Evolutionary conservation across 1,284 basidiomycete species (phyloP).

Genomic region (Pseudozyma hubeiensis): DNA sequence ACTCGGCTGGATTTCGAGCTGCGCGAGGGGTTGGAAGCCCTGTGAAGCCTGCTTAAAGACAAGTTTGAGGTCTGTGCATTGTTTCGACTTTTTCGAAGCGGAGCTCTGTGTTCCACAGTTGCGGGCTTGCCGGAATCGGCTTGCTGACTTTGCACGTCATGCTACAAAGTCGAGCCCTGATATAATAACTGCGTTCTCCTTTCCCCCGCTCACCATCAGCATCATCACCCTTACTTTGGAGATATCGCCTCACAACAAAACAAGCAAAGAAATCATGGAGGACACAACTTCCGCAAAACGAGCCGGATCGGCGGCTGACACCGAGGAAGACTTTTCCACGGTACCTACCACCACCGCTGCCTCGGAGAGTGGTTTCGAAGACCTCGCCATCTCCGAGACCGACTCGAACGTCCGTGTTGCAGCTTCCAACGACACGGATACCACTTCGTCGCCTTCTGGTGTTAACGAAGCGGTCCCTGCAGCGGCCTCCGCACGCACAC

Average conservation of each 20-base stretch:
- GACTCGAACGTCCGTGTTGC: slow-evolving; percentile 40
- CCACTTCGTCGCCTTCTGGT: too few relatives aligned
- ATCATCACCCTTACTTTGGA: not conserved
- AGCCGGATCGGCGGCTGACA: slow-evolving; percentile 42
- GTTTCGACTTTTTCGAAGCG: not conserved
- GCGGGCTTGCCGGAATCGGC: not conserved
- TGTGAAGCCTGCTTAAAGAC: not conserved
- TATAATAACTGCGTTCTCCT: not conserved
- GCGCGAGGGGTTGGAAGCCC: too few relatives aligned
- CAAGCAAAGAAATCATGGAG: slow-evolving; percentile 16
- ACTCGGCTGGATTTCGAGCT: too few relatives aligned
- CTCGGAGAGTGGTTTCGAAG: slow-evolving; percentile 35
- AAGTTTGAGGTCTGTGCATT: slow-evolving; percentile 1
- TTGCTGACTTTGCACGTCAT: not conserved
- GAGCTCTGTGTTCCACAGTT: too few relatives aligned
- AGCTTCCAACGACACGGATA: not conserved
- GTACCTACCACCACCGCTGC: slow-evolving; percentile 39
- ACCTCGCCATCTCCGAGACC: slow-evolving; percentile 34
- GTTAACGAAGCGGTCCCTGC: slow-evolving; percentile 23
- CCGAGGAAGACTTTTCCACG: slow-evolving; percentile 37
- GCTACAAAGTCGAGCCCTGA: not conserved
- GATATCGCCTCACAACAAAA: not conserved
- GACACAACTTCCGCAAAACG: slow-evolving; percentile 20
- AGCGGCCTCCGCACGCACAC: slow-evolving; percentile 25
- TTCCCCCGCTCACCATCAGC: not conserved